Percentiles rank a stretch among this genome's conserved stretches.
phyloP scores from a whole-genome alignment of 2,329 filamentous ascomycete species.

The Fusarium hainanense region DNA sequence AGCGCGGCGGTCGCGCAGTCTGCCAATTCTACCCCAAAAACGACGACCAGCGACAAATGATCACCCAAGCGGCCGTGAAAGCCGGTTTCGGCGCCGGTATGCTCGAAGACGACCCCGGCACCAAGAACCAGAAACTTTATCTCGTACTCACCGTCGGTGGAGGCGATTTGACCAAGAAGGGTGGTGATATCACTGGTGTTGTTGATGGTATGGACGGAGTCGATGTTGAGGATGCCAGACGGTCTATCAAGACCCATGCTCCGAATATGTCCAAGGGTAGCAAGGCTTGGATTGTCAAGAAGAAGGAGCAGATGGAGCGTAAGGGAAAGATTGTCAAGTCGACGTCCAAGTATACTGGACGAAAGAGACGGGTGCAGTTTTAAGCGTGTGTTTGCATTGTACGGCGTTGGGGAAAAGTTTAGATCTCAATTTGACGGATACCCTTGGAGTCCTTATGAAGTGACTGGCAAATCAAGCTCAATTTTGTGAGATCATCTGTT shows the following conservation, averaged over 20 bases:
- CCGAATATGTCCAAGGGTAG: constrained; percentile 76
- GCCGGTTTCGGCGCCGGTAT: constrained; percentile 96
- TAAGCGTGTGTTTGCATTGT: constrained; percentile 55
- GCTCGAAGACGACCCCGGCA: constrained; percentile 93
- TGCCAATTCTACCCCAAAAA: constrained; percentile 99
- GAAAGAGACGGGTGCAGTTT: constrained; percentile 84
- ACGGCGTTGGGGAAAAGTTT: constrained; percentile 47
- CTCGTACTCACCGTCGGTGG: constrained; percentile 90
- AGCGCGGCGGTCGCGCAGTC: constrained; percentile 87
- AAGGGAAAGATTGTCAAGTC: constrained; percentile 96
- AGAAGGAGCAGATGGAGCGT: constrained; percentile 92
- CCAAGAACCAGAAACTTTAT: constrained; percentile 97
- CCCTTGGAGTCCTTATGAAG: no score
- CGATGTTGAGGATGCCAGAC: constrained; percentile 79
- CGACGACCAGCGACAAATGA: constrained; percentile 90
- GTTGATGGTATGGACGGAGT: constrained; percentile 91
- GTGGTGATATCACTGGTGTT: constrained; percentile 89
- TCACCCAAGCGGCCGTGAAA: constrained; percentile 87
- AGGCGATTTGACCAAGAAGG: constrained; percentile 58
- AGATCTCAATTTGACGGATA: constrained; percentile 43
- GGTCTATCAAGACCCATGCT: constrained; percentile 59
- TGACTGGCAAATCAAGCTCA: no score
- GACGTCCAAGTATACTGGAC: constrained; percentile 91
- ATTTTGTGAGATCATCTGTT: neutral
- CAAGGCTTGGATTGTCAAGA: constrained; percentile 84